Base-by-base conservation (phyloP, 306 rosid genomes). In the Crataegus laevigata region DNA sequence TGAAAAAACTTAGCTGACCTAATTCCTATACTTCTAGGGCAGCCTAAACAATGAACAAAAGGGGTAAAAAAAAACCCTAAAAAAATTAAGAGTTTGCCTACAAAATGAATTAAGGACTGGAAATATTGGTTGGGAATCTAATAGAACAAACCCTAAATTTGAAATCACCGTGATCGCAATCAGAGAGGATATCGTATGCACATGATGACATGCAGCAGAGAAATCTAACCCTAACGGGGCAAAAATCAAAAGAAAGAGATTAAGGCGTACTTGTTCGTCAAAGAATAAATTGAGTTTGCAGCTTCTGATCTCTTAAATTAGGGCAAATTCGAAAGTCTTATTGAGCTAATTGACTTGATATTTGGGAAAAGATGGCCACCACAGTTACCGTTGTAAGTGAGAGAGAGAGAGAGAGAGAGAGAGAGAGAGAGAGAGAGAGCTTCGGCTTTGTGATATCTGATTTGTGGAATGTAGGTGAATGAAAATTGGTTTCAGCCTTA, bases 211-310 rank as follows among this genome's bases (percentile, higher is more conserved):
- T 65, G 47, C 47, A 34, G 47, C 47, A 34, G 47, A 34, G 28
- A 32, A 43, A 65, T 34, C 69, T 34, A 65, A 65, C 26, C 28
- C 50, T 34, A 65, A 65, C 34, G 69, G 69, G 28, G 69, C 69
- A 21, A 11, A 29, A 32, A 36, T 14, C 69, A 65, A 52, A 15
- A 29, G 74, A 9, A 30, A 52, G 57, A 19, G 38, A 29, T 59
- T 13, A 34, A 30, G 75, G 61, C 75, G 66, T 72, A 72, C 75
- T 72, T 57, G 66, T 36, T 57, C 38, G 75, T 61, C 75, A 54
- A 32, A n/a, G 30, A 52, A 7, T 30, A 13, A 55, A 52, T 22
- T 55, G 66, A 12, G 66, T 10, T 36, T 24, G 66, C 34, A 72
- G 75, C 66, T 72, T 72, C 13, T 72, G 66, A 2, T 57, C 51